These are phyloP conservation scores for Mycena crocata DNA, from an alignment of 768 basidiomycete species.

Conservation along the genomic window DNA sequence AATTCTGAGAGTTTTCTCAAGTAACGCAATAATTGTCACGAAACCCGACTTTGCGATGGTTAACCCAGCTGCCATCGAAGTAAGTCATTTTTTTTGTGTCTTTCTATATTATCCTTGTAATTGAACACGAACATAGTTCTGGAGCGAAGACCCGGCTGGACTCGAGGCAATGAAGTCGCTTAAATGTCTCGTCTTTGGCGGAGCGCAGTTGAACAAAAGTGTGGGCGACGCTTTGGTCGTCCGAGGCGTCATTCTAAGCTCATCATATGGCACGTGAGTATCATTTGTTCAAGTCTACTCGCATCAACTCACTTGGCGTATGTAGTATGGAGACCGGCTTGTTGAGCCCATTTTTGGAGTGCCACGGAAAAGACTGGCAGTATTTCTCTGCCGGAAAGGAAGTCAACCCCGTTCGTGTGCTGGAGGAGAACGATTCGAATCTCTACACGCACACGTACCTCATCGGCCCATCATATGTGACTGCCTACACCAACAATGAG, in stretches of 20 bases:
- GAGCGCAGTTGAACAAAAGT: background rate
- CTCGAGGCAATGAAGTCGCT: background rate
- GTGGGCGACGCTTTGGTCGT: background rate
- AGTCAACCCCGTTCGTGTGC: background rate
- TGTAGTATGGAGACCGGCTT: background rate
- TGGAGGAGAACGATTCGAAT: slow-evolving; percentile 6
- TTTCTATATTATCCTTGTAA: background rate
- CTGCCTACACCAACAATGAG: slow-evolving; percentile 3
- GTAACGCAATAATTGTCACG: slow-evolving; percentile 2
- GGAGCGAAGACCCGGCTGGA: slow-evolving; percentile 12
- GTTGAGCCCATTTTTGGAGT: too few species aligned
- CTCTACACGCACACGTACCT: slow-evolving; percentile 24
- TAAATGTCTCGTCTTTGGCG: background rate
- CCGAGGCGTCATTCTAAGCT: background rate
- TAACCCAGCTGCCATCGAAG: slow-evolving; percentile 10
- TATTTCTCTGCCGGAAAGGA: background rate
- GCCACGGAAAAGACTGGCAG: too few species aligned
- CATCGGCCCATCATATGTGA: background rate
- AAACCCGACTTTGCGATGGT: slow-evolving; percentile 13
- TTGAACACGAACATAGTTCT: background rate
- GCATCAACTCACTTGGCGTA: background rate
- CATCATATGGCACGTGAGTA: background rate
- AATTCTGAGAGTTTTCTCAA: background rate
- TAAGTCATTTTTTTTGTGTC: background rate
- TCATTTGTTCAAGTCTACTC: background rate